Base-by-base conservation (phyloP, 495 filamentous ascomycete species). In the Cudoniella acicularis region DNA sequence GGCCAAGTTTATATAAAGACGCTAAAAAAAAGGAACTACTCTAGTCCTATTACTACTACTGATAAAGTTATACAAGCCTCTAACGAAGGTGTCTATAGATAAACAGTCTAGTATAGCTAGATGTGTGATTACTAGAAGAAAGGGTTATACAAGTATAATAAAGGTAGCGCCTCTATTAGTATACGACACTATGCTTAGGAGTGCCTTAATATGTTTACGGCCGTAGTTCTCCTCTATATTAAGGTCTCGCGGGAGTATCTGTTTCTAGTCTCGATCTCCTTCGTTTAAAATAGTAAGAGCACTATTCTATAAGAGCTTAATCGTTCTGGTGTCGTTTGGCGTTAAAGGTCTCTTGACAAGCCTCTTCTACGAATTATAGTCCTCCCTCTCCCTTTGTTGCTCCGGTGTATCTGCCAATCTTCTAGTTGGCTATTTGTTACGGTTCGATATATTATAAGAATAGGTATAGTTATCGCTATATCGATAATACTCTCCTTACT, bases 41-140 rank as follows among this genome's bases (percentile, higher is more conserved):
- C 60, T 46, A 10, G 54, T 46, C 6, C 63, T 59, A 46, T 62
- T 59, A 46, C 21, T 54, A n/a, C 63, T 56, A 57, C 46, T 47
- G 21, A 65, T 51, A 41, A 62, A 62, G 41, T 54, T 59, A 46
- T 65, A 65, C 27, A 65, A 41, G 24, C 21, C 26, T 62, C 56
- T 51, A 4, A 65, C 63, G 22, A 42, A 43, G 4, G 52, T 64
- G 43, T 64, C 58, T 9, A 64, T 49, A 30, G 62, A 54, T 16
- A 64, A 43, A 26, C 62, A 61, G 30, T 64, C 52, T 25, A 64
- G 36, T n/a, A 60, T 16, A 22, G 52, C 48, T 17, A 30, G 43
- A 26, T 64, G 62, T 23, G 62, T 57, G 21, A 64, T 57, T 18
- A 61, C 58, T 20, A n/a, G 42, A 16, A 64, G 58, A 52, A 64